Base-by-base conservation (phyloP, 768 basidiomycete species). In the Boletus speciosus region DNA sequence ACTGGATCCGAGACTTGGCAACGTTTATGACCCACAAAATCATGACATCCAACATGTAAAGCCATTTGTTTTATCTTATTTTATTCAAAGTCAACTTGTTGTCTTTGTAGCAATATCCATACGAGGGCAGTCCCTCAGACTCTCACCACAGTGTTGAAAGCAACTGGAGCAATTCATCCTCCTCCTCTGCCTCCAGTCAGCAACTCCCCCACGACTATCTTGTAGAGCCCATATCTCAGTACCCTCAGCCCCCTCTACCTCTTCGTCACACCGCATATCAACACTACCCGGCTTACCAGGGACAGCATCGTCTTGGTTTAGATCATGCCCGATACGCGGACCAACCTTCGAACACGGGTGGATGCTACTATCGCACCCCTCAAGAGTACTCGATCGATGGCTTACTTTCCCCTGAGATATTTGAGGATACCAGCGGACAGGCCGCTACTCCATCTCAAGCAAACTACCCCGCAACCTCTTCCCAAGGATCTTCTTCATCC, bases 91-190 rank as follows among this genome's bases (percentile, higher is more conserved):
- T 39, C 9, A 16, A 32, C 21, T 45, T 42, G 19, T 32, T 9
- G 12, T 52, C 44, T 32, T 47, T 49, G 37, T 32, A 63, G 55
- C 60, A 57, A 47, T 61, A 66, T 36, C 45, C 56, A 10, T 64
- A 59, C 38, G 67, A 58, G 1, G 51, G 60, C 3, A 68, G 66
- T 45, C 70, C 70, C 15, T 56, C 59, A 1, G 66, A 61, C 0
- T 65, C 69, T 0, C 61, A 62, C 14, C 51, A 60, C 36, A 70
- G 66, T 23, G 19, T 47, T 3, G 63, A 67, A 3, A 66, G 67
- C 35, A 61, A 52, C 38, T 68, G 70, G 66, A 69, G 69, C 37
- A 49, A 55, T 14, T 58, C 63, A 0, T 63, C 68, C 5, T 61
- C 67, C 0, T 64, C 64, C 1, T 65, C 70, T 4, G 36, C 58